phyloP scores from a whole-genome alignment of 106 monocot species.

The Phalaenopsis equestris region DNA sequence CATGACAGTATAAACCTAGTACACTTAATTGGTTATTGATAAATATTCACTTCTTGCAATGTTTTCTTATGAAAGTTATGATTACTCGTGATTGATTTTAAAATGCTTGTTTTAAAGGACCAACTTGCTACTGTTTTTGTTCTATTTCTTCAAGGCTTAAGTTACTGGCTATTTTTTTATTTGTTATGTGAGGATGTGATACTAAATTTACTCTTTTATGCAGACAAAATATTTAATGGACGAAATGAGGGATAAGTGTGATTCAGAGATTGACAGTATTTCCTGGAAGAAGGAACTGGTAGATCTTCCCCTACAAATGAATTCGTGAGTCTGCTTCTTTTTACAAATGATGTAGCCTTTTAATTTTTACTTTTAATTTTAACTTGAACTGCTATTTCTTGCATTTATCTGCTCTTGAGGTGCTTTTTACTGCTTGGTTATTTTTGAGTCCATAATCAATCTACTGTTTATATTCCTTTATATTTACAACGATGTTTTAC shows the following conservation, averaged over 20 bases:
- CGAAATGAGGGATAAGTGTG: background rate
- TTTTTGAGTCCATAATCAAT: background rate
- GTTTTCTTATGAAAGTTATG: too few relatives aligned
- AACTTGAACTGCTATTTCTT: background rate
- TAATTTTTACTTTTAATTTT: background rate
- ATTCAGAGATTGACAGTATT: background rate
- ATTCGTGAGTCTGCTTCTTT: background rate
- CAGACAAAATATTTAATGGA: slow-evolving; percentile 6
- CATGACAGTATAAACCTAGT: too few relatives aligned
- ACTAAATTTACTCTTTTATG: background rate
- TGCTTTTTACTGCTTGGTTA: background rate
- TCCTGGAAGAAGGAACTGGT: slow-evolving; percentile 2
- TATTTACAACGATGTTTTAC: background rate
- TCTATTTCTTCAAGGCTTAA: background rate
- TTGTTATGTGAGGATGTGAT: background rate
- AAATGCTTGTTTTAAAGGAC: background rate
- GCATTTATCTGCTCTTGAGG: background rate
- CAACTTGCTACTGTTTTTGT: background rate
- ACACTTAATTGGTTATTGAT: too few relatives aligned
- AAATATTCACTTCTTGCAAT: too few relatives aligned
- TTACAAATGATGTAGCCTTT: background rate
- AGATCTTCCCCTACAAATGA: slow-evolving; percentile 3
- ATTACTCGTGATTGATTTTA: too few relatives aligned
- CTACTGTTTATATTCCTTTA: background rate
- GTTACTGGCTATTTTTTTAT: background rate